Base-by-base conservation (phyloP, 768 basidiomycete species). In the Hirschioporus abietinus region DNA sequence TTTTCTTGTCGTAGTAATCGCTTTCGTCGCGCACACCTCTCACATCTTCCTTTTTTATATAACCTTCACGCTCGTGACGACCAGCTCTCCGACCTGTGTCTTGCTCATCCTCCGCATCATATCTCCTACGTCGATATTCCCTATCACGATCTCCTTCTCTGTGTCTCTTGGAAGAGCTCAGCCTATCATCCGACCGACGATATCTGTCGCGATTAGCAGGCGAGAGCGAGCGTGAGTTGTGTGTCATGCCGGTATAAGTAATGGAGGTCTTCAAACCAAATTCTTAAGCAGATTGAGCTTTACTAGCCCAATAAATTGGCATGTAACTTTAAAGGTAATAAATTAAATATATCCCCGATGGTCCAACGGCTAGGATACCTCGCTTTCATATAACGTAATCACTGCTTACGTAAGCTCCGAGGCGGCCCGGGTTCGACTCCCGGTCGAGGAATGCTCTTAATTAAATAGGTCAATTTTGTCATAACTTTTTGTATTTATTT, bases 61-160 rank as follows among this genome's bases (percentile, higher is more conserved):
- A 2, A 9, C 20, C 9, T 59, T 26, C 23, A 36, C 63, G 18
- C 5, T 57, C n/a, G 27, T 35, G 57, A 35, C 68, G 65, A 35
- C 68, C 68, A 42, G 66, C 27, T 9, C 66, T 67, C 58, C 70
- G 65, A 42, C 67, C 30, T 57, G 66, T 61, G 20, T 52, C 42
- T 2, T 52, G 42, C 58, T 70, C 67, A n/a, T 57, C 66, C 25
- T 63, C 59, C 58, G 66, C 60, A 1, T 66, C 57, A 20, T 68
- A 65, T 36, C 69, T 59, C 65, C 68, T 58, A 42, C 65, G 64
- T 30, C 60, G 62, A 34, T 67, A 66, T 42, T 63, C 60, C 24
- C 59, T 12, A 1, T 68, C 68, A 15, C 23, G 42, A 1, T 52
- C 30, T 12, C 23, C 25, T 12, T 18, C 60, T 15, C 60, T 25